Base-by-base conservation (phyloP, 257 asterid genomes). In the Salvia miltiorrhiza region DNA sequence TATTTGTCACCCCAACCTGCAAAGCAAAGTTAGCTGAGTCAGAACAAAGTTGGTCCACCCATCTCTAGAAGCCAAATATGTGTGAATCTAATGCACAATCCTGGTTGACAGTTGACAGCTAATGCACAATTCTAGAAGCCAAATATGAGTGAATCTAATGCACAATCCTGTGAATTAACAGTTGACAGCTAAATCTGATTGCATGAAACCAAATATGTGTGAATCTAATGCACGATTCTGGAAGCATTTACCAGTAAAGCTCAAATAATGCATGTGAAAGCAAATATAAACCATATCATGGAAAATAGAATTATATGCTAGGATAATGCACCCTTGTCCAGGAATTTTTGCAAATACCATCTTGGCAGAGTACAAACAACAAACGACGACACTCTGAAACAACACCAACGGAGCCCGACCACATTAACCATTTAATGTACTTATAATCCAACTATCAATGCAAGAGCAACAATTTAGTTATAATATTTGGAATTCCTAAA, bases 321-420 rank as follows among this genome's bases (percentile, higher is more conserved):
- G 84, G 75, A 68, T 57, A 71, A 75, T 75, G 75, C 64, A 71
- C 84, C 79, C 66, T 63, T 7, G 65, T 67, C 55, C 53, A 63
- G 26, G 30, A 41, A 67, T 57, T 62, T 30, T 64, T 50, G 63
- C 62, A 73, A 37, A 53, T 67, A 71, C 70, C 73, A 24, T 28
- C 44, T 68, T 48, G 72, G 65, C 59, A 16, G 9, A 39, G 26
- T 30, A 66, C 40, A 66, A 72, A 47, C 17, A 58, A 28, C 65
- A n/a, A 37, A 66, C 45, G 47, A 9, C 9, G 19, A 40, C n/a
- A 19, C 70, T 9, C 70, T 67, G 39, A 14, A 61, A 75, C 80
- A 73, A 37, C 73, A 61, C 55, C 65, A 33, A 59, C 8, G 19
- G 62, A 49, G 55, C 55, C 67, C 49, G 8, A 43, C 44, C 3